Percentiles rank a stretch among this genome's conserved stretches.
phyloP scores from a whole-genome alignment of 202 grass and related monocot genomes.

The Panicum hallii region DNA sequence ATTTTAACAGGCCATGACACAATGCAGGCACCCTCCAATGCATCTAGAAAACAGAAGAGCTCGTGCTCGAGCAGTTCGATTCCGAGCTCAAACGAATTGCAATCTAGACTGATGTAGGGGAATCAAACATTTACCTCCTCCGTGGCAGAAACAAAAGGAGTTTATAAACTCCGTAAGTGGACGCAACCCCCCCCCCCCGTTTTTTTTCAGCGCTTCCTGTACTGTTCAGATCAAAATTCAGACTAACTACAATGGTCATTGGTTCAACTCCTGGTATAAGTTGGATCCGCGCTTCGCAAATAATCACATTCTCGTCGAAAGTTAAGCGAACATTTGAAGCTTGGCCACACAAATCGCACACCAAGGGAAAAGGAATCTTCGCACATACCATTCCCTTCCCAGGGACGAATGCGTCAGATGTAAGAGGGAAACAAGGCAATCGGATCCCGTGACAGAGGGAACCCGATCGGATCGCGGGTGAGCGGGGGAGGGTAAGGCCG shows the following conservation, averaged over 20 bases:
- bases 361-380: background rate
- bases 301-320: background rate
- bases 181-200: background rate
- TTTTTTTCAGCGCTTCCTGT: too few relatives aligned
- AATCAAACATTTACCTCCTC: background rate
- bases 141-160: too few relatives aligned
- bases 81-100: background rate
- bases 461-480: background rate
- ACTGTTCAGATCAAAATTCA: background rate
- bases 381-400: background rate
- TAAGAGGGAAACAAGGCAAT: background rate
- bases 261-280: background rate
- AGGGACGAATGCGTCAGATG: background rate
- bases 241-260: background rate
- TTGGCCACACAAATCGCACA: background rate
- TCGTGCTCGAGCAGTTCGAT: background rate
- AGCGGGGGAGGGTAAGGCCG: background rate
- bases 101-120: background rate
- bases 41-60: background rate
- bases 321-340: background rate
- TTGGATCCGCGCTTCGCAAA: background rate
- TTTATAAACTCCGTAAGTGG: background rate
- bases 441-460: background rate
- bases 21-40: background rate
- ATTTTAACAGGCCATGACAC: background rate